phyloP scores from a whole-genome alignment of 768 basidiomycete genomes.

The Suillus bovinus region DNA sequence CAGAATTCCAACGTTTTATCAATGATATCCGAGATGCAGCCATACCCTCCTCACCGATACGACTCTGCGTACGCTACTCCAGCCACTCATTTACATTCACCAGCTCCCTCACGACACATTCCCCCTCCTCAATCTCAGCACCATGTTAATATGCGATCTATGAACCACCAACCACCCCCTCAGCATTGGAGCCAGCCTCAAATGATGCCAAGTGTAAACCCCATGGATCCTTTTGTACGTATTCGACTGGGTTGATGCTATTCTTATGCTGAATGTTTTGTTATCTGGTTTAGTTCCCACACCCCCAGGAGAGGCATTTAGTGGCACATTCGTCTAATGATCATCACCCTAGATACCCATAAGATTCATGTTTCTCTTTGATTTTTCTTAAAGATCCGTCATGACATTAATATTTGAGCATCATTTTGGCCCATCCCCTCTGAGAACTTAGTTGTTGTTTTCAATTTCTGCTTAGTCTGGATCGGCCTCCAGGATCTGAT shows the following conservation, averaged over 20 bases:
- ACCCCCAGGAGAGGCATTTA: slow-evolving; percentile 48
- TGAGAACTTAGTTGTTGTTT: slow-evolving; percentile 44
- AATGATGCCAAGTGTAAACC: slow-evolving; percentile 46
- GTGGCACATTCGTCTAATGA: slow-evolving; percentile 49
- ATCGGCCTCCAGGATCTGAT: slow-evolving; percentile 37
- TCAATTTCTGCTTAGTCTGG: slow-evolving; percentile 44
- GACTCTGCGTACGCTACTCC: slow-evolving; percentile 48
- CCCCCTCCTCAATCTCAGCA: slow-evolving; percentile 28
- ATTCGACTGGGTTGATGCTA: slow-evolving; percentile 4
- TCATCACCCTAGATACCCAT: slow-evolving; percentile 54
- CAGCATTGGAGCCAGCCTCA: slow-evolving; percentile 56
- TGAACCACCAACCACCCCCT: slow-evolving; percentile 45
- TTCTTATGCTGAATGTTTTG: slow-evolving; percentile 6
- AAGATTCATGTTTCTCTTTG: slow-evolving; percentile 35
- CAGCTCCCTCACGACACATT: slow-evolving; percentile 41
- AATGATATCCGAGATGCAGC: slow-evolving; percentile 58
- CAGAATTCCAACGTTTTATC: slow-evolving; percentile 46
- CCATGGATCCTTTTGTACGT: slow-evolving; percentile 69
- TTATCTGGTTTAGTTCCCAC: slow-evolving; percentile 33
- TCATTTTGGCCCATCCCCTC: slow-evolving; percentile 47
- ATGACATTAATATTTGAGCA: slow-evolving; percentile 46
- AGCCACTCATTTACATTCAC: slow-evolving; percentile 25
- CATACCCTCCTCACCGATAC: slow-evolving; percentile 56
- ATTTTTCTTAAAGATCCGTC: slow-evolving; percentile 36
- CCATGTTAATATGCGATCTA: slow-evolving; percentile 48